A percentile compares a stretch with the other conserved stretches of the same genome.
These are phyloP conservation scores for Lecanoromycetidae sp. DNA, from an alignment of 2,329 filamentous ascomycete genomes.

Conservation along the genomic window DNA sequence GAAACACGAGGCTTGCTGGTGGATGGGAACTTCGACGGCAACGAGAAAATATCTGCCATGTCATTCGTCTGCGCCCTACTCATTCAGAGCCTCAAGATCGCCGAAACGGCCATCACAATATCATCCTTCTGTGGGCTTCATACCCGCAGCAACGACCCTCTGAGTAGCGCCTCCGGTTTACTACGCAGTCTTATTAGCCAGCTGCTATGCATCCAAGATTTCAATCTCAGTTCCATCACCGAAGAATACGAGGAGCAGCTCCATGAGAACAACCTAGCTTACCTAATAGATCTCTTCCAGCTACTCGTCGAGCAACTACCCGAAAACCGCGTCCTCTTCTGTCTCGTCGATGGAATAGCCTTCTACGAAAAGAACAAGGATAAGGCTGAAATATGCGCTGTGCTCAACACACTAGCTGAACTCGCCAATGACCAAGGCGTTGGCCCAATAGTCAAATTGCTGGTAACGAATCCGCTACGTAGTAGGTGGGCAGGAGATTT, in stretches of 20 bases:
- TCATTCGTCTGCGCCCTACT: constrained; percentile 12
- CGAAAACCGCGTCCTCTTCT: constrained; percentile 9
- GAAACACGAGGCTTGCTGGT: constrained; percentile 8
- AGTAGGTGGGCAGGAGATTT: too few species aligned
- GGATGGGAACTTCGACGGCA: constrained; percentile 5
- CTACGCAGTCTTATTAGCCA: neutral
- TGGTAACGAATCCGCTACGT: constrained; percentile 1
- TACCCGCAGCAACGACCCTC: neutral
- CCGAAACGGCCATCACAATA: neutral
- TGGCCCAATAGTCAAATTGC: constrained; percentile 1
- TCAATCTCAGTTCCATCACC: neutral
- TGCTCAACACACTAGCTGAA: constrained; percentile 1
- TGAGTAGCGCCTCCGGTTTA: constrained; percentile 3
- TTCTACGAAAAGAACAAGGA: constrained; percentile 9
- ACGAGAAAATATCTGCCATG: constrained; percentile 10
- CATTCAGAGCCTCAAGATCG: constrained; percentile 2
- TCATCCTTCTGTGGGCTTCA: constrained; percentile 15
- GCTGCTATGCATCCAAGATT: neutral
- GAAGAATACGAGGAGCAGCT: constrained; percentile 2
- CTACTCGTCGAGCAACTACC: constrained; percentile 10
- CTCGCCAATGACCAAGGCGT: neutral
- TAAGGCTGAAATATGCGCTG: neutral
- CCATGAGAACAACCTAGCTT: neutral
- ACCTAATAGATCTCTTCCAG: neutral
- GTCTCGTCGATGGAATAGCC: constrained; percentile 16